phyloP scores from a whole-genome alignment of 306 rosid genomes.

The Prunus davidiana region DNA sequence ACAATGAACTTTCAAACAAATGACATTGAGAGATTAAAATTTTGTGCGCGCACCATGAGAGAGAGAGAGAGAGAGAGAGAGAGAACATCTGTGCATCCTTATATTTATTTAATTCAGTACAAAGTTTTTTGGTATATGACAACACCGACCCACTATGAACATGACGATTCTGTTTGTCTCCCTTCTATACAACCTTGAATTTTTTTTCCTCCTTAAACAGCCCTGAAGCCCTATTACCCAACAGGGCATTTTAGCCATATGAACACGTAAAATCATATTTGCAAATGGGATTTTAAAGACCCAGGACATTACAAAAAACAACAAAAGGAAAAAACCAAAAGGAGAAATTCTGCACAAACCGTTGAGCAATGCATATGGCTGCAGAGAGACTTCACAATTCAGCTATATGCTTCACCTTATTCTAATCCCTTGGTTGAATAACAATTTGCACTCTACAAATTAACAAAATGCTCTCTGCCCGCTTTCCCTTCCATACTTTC shows the following conservation, averaged over 20 bases:
- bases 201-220: neutral
- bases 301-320: conserved; percentile 26
- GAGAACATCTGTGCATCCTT: conserved; percentile 30
- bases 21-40: neutral
- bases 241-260: conserved; percentile 30
- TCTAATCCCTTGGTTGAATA: conserved; percentile 45
- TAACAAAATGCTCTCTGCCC: conserved; percentile 48
- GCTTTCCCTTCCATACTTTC: conserved; percentile 29
- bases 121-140: conserved; percentile 4
- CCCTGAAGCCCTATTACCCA: conserved; percentile 15
- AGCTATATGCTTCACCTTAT: conserved; percentile 61
- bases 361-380: conserved; percentile 41
- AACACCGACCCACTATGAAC: conserved; percentile 16
- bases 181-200: conserved; percentile 38
- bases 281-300: conserved; percentile 35
- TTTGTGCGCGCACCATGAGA: neutral
- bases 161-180: conserved; percentile 19
- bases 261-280: conserved; percentile 33
- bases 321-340: conserved; percentile 24
- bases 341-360: conserved; percentile 51
- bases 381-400: conserved; percentile 45
- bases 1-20: neutral
- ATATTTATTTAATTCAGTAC: conserved; percentile 7
- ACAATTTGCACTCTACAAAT: conserved; percentile 53
- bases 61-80: neutral